These are phyloP conservation scores for Venturia nashicola DNA, from an alignment of 2,329 filamentous ascomycete genomes.

Conservation along the genomic window DNA sequence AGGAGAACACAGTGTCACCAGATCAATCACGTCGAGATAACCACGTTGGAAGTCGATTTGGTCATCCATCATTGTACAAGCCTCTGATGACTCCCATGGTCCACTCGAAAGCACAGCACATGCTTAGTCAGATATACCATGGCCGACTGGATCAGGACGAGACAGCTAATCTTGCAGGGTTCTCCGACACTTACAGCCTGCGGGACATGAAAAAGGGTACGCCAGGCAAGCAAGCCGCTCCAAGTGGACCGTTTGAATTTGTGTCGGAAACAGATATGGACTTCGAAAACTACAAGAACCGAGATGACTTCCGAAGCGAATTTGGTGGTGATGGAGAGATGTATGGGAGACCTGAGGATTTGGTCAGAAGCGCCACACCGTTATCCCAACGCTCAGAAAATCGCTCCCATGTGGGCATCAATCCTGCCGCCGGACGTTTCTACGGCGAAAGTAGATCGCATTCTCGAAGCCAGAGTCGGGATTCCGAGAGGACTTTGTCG, in stretches of 20 bases:
- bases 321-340: slow-evolving; percentile 52
- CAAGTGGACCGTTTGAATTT: slow-evolving; percentile 53
- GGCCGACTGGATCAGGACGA: slow-evolving; percentile 60
- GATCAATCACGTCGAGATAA: slow-evolving; percentile 38
- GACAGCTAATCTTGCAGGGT: slow-evolving; percentile 52
- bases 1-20: slow-evolving; percentile 34
- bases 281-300: slow-evolving; percentile 84
- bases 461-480: slow-evolving; percentile 12
- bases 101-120: slow-evolving; percentile 75
- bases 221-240: slow-evolving; percentile 38
- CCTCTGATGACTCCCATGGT: slow-evolving; percentile 92
- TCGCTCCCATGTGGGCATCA: not conserved
- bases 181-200: slow-evolving; percentile 72
- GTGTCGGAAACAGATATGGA: slow-evolving; percentile 79
- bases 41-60: slow-evolving; percentile 66
- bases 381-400: slow-evolving; percentile 16
- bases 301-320: slow-evolving; percentile 22
- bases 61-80: slow-evolving; percentile 81
- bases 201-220: slow-evolving; percentile 58
- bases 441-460: not conserved
- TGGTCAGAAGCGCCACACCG: slow-evolving; percentile 42
- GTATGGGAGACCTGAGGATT: slow-evolving; percentile 44
- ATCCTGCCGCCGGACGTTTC: not conserved
- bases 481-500: slow-evolving; percentile 15
- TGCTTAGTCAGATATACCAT: slow-evolving; percentile 74